Evolutionary conservation across 2,329 filamentous ascomycete genomes (phyloP).

Genomic region (Pestalotiopsis sp.): DNA sequence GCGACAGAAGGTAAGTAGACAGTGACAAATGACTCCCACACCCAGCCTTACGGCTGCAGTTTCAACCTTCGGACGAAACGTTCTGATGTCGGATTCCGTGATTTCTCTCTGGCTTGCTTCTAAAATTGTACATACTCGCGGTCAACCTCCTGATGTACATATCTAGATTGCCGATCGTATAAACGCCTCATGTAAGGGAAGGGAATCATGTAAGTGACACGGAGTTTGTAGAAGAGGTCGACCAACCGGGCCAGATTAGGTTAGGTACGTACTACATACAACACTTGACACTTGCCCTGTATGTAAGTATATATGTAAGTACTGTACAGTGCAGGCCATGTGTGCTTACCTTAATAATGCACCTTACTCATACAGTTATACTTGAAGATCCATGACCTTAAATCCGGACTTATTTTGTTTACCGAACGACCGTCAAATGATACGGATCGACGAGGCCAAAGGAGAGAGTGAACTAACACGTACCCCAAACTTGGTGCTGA

Average conservation of each 20-base stretch:
- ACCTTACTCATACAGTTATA: not conserved
- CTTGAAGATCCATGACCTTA: not conserved
- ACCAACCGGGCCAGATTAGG: not conserved
- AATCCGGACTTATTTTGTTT: no score
- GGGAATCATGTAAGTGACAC: no score
- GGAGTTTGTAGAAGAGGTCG: not conserved
- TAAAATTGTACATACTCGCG: not conserved
- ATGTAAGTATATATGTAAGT: not conserved
- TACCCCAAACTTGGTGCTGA: not conserved
- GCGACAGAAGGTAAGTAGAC: not conserved
- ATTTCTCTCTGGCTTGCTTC: not conserved
- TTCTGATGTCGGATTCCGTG: not conserved
- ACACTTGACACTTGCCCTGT: no score
- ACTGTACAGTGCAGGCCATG: not conserved
- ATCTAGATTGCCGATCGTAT: not conserved
- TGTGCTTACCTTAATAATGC: not conserved
- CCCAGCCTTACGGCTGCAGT: constrained; percentile 9
- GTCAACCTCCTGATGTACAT: not conserved
- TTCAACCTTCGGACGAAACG: constrained; percentile 10
- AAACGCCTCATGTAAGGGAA: not conserved
- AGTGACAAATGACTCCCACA: not conserved
- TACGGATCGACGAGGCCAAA: not conserved
- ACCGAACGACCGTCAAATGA: no score
- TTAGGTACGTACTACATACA: not conserved
- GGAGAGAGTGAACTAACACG: not conserved